Evolutionary conservation across 2,329 filamentous ascomycete genomes (phyloP).

Genomic region (Cryphonectria japonica): DNA sequence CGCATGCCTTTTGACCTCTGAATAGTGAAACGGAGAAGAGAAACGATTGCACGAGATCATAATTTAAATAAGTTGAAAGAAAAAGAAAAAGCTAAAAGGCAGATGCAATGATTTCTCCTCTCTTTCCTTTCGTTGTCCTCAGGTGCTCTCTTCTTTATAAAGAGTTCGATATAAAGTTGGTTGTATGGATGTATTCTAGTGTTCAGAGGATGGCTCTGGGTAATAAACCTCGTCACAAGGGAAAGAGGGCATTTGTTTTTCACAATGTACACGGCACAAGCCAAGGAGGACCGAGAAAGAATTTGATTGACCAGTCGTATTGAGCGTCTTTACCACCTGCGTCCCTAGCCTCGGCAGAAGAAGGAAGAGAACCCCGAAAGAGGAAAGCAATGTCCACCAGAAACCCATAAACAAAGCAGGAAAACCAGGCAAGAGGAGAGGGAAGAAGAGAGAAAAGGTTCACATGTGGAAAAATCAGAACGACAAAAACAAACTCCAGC

Average conservation of each 20-base stretch:
- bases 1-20: not conserved
- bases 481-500: conserved; percentile 23
- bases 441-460: not conserved
- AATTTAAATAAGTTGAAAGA: too few species aligned
- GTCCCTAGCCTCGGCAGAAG: conserved; percentile 19
- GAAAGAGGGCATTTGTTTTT: not conserved
- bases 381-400: conserved; percentile 20
- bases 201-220: too few species aligned
- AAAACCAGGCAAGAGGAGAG: conserved; percentile 18
- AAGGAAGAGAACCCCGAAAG: not conserved
- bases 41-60: too few species aligned
- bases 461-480: conserved; percentile 20
- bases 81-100: too few species aligned
- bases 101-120: too few species aligned
- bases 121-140: too few species aligned
- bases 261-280: not conserved
- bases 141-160: too few species aligned
- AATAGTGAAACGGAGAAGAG: too few species aligned
- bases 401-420: conserved; percentile 15
- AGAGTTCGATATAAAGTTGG: too few species aligned
- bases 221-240: too few species aligned
- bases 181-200: too few species aligned
- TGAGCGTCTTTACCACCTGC: conserved; percentile 21
- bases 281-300: not conserved
- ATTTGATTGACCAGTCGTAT: conserved; percentile 15